Evolutionary conservation across 2,329 filamentous ascomycete genomes (phyloP), one percentile per base, ranked within the genome.

Genomic region (Podosphaera leucotricha): DNA sequence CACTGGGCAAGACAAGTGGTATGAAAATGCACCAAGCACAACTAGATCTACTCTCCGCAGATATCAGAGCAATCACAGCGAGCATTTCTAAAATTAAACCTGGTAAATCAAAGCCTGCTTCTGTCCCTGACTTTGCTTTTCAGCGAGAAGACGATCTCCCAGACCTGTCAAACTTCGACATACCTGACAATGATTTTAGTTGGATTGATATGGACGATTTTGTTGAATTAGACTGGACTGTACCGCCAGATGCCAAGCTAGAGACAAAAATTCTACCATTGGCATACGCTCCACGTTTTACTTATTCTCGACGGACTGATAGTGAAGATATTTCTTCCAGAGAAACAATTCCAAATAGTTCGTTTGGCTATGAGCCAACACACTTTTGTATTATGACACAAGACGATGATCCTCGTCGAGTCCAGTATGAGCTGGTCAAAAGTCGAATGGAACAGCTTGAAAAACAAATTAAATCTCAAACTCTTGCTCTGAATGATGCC

Each of bases 121-220:
- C 55, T 22, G 55, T 70, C 13, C 62, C 68, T 2, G 64, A 65
- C 8, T 59, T 72, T 44, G 63, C 70, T 41, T 63, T 64, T 2
- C 67, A 73, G 44, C 62, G 69, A 43, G 70, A 74, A 21, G 63
- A 64, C 2, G 68, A 70, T 7, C 70, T 71, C 6, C 72, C 72
- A 2, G 79, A 87, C 57, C 66, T 93, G 42, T 92, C 86, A 0
- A 78, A 80, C 44, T 98, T 98, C 57, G 87, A 78, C 0, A 98
- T 98, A 42, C 87, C 90, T 0, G 90, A 98, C 58, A 82, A 92
- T 44, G 90, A 98, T 55, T 77, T 85, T 52, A 85, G 79, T 45
- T 98, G 90, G 90, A 86, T 98, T 49, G 90, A 98, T 56, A 95
- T 98, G 85, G 90, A 98, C 57, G 90, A 98, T 58, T 98, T 98